A percentile compares a stretch with the other conserved stretches of the same genome.
phyloP scores from a whole-genome alignment of 176 grass and related monocot genomes.

The Alopecurus myosuroides region DNA sequence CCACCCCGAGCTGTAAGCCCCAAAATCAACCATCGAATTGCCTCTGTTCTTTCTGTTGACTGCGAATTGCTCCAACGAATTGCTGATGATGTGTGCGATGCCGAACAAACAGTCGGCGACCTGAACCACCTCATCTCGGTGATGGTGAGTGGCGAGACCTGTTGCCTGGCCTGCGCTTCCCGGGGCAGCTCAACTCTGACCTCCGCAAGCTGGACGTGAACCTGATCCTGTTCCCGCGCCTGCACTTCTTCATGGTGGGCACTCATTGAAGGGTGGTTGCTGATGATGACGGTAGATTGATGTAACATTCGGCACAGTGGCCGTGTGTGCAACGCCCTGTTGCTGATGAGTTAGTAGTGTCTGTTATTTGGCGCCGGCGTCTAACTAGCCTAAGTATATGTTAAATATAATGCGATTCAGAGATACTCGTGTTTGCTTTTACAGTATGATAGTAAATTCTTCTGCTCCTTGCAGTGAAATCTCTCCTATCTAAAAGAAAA shows the following conservation, averaged over 20 bases:
- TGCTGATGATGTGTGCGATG: neutral
- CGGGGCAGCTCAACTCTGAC: conserved; percentile 80
- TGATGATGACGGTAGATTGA: neutral
- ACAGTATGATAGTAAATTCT: no score
- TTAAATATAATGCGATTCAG: neutral
- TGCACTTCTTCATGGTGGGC: conserved; percentile 93
- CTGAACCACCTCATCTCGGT: conserved; percentile 82
- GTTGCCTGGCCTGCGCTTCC: conserved; percentile 90
- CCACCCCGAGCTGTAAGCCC: conserved; percentile 56
- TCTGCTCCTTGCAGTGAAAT: no score
- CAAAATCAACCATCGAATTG: no score
- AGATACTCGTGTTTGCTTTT: neutral
- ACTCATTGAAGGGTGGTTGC: neutral
- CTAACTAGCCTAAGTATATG: neutral
- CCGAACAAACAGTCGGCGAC: conserved; percentile 45
- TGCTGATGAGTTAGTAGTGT: conserved; percentile 16
- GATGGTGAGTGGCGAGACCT: conserved; percentile 80
- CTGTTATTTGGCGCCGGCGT: neutral
- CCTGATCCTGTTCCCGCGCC: conserved; percentile 82
- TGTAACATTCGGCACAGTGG: conserved; percentile 32
- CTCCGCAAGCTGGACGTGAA: conserved; percentile 81
- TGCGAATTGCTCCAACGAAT: neutral
- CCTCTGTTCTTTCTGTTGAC: neutral
- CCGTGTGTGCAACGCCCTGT: no score
- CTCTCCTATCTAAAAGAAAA: no score